Evolutionary conservation across 257 asterid species (phyloP).

Genomic region (Ocimum tenuiflorum): DNA sequence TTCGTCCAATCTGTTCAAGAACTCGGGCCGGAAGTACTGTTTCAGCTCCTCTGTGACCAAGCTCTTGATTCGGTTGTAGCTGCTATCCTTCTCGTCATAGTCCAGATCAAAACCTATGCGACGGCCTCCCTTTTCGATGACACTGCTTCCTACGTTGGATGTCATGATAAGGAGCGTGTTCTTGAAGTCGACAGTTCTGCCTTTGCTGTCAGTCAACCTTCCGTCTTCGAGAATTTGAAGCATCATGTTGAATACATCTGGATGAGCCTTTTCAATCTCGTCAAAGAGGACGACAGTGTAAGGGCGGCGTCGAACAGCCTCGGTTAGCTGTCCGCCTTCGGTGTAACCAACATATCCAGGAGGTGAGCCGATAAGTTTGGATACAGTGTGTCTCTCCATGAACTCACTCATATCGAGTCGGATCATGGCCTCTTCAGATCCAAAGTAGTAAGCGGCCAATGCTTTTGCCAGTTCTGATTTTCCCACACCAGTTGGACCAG

Average conservation of each 20-base stretch:
- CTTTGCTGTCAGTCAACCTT: slow-evolving; percentile 78
- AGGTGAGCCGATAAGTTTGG: slow-evolving; percentile 78
- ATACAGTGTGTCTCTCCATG: slow-evolving; percentile 84
- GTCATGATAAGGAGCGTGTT: slow-evolving; percentile 81
- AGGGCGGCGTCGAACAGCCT: slow-evolving; percentile 73
- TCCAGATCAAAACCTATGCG: slow-evolving; percentile 58
- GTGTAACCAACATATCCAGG: slow-evolving; percentile 84
- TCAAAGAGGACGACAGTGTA: slow-evolving; percentile 68
- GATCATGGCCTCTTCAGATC: slow-evolving; percentile 79
- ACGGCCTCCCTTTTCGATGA: slow-evolving; percentile 58
- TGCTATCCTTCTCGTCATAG: slow-evolving; percentile 53
- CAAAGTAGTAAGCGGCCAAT: slow-evolving; percentile 71
- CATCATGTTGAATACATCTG: slow-evolving; percentile 73
- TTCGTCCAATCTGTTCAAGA: slow-evolving; percentile 72
- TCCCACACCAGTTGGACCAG: slow-evolving; percentile 95
- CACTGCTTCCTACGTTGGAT: slow-evolving; percentile 65
- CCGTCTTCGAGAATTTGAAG: slow-evolving; percentile 88
- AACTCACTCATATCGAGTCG: slow-evolving; percentile 91
- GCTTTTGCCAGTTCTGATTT: slow-evolving; percentile 78
- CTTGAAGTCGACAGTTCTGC: slow-evolving; percentile 73
- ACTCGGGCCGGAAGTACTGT: slow-evolving; percentile 71
- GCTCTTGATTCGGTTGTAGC: slow-evolving; percentile 61
- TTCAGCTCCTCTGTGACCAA: slow-evolving; percentile 56
- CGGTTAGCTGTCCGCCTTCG: slow-evolving; percentile 79
- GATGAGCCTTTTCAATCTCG: slow-evolving; percentile 82